Base-by-base conservation (phyloP, 352 stramenopile species). In the Pythium dissotocum region DNA sequence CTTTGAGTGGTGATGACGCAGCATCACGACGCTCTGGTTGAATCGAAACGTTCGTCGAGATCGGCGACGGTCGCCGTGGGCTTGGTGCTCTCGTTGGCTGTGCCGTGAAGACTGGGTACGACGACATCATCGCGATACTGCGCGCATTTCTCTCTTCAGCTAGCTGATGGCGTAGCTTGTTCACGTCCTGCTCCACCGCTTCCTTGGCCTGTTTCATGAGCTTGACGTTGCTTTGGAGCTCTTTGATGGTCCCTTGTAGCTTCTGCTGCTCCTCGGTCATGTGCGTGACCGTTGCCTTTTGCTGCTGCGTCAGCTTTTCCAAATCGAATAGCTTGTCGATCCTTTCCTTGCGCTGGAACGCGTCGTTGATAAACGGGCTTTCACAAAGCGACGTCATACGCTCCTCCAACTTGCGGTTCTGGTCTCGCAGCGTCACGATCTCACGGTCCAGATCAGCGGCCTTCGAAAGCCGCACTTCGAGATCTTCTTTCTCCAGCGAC, bases 281-380 rank as follows among this genome's bases (percentile, higher is more conserved):
- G 38, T 88, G 72, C 8, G 72, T 72, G 49, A 97, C 92, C 38
- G 80, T 81, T 12, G 68, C 53, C 56, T 96, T 92, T 58, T 95
- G 88, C 55, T 93, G 73, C 58, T 91, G 76, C 3, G 82, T 94
- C 5, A 83, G 58, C 44, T 93, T 90, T 64, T 98, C 93, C 33
- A 98, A 76, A 24, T 89, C 83, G 18, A 91, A 87, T 0, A 98
- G 68, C 38, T 90, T 94, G 53, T 96, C 84, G 48, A 94, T 94
- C 4, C 85, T 78, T 30, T 93, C 87, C 70, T 95, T 96, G 1
- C 83, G 78, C 67, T 96, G 81, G 55, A 96, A 97, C 4, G 91
- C 91, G 51, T 98, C 87, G 63, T 94, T 94, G 30, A 98, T 97
- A 71, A 98, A 98, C 12, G 93, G 93, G 26, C 89, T 97, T 63